Evolutionary conservation across 148 eudicot species (phyloP), one percentile per base, ranked within the genome.

Genomic region (Limonium bicolor): DNA sequence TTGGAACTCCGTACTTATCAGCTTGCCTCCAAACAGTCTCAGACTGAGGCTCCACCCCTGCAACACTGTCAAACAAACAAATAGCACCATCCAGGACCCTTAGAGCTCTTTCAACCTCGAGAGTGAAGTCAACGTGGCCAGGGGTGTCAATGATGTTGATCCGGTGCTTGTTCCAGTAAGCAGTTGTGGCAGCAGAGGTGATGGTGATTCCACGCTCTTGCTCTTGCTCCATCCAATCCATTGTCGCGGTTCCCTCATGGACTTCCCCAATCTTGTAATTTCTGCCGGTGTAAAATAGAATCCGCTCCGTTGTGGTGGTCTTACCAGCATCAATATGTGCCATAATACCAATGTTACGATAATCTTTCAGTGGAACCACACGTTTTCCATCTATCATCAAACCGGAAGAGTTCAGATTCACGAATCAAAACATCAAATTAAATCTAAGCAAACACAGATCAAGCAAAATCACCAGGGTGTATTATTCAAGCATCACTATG

Each of bases 171-270:
- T 85, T 59, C 99, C 99, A 92, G 58, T 69, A 78, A 24, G 99
- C 72, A 52, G 99, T 92, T 7, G 99, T 92, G 48, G 99, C 99
- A 63, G 99, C 99, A 45, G 99, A 92, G 27, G 99, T 92, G 35
- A 92, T 92, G 17, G 99, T 92, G 37, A 92, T 92, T 36, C 99
- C 99, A 63, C 99, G 71, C 46, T 92, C 99, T 72, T 92, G 99
- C 51, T 92, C 99, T 74, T 85, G 99, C 48, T 85, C 99, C 99
- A 92, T 92, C 99, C 99, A 92, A 59, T 92, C 99, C 99, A 92
- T 92, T 27, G 99, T 92, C 32, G 99, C 99, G 23, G 99, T 92
- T 55, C 99, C 99, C 46, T 81, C 95, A 6, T 92, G 99, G 16
- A 92, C 99, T 48, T 92, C 99, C 29, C 99, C 99, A 27, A 92